Conservation (phyloP, 108 stramenopile species). For the Cyclotella cryptica region DNA sequence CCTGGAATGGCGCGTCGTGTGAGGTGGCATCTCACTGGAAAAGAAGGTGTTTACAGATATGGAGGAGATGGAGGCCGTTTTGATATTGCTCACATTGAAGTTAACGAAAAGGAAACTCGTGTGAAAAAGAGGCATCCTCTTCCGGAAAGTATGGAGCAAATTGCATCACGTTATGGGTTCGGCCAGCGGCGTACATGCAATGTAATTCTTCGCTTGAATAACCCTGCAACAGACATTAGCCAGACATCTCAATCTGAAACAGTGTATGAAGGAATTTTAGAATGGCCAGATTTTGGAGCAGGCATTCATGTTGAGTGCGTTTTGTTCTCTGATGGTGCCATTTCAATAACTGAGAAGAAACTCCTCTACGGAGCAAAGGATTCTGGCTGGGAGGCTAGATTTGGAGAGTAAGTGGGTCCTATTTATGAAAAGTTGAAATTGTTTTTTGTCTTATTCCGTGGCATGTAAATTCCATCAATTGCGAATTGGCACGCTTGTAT, state of each 20-base stretch:
- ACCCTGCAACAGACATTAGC: background rate
- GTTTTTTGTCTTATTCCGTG: no score
- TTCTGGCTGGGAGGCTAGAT: constrained; percentile 87
- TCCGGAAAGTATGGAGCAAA: constrained; percentile 84
- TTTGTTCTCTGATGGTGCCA: constrained; percentile 66
- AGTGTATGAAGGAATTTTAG: constrained; percentile 70
- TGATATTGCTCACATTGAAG: constrained; percentile 86
- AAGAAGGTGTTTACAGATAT: constrained; percentile 85
- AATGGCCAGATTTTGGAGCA: constrained; percentile 89
- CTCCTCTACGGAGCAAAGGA: constrained; percentile 83
- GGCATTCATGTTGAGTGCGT: constrained; percentile 67
- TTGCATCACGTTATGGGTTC: constrained; percentile 86
- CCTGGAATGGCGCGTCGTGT: constrained; percentile 77
- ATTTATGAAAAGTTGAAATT: no score
- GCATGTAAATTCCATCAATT: no score
- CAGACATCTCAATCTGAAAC: constrained; percentile 22
- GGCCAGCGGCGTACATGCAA: constrained; percentile 61
- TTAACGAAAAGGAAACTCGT: constrained; percentile 77
- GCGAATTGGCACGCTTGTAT: no score
- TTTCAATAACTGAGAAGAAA: constrained; percentile 66
- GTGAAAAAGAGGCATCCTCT: constrained; percentile 73
- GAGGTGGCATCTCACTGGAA: constrained; percentile 82
- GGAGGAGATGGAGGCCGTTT: constrained; percentile 90
- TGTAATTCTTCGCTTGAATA: constrained; percentile 67
- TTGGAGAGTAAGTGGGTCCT: constrained; percentile 60